A percentile compares a stretch with the other conserved stretches of the same genome.
Conservation (phyloP, 2,329 filamentous ascomycete species). For the Ilyonectria sp. region DNA sequence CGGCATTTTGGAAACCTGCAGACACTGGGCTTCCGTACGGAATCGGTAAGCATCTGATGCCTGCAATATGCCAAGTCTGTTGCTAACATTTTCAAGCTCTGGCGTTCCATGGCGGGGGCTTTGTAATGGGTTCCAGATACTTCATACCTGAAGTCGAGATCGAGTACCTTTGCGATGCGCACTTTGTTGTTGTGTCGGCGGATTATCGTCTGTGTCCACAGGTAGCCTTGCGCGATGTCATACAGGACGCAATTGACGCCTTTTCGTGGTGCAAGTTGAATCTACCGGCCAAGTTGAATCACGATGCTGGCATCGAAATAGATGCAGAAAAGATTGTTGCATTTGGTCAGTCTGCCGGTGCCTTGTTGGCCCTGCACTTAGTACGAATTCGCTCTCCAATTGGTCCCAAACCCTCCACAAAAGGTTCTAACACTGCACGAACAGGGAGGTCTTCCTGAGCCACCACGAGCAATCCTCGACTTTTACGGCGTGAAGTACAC, state of each 20-base stretch:
- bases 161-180: slow-evolving; percentile 1
- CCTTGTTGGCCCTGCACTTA: neutral
- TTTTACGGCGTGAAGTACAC: slow-evolving; percentile 15
- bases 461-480: slow-evolving; percentile 16
- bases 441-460: slow-evolving; percentile 5
- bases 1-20: slow-evolving; percentile 5
- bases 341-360: slow-evolving; percentile 4
- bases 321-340: neutral
- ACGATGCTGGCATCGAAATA: neutral
- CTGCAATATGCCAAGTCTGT: neutral
- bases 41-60: neutral
- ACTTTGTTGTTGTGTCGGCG: slow-evolving; percentile 7
- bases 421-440: neutral
- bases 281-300: neutral
- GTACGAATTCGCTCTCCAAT: neutral
- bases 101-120: slow-evolving; percentile 7
- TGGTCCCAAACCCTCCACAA: neutral
- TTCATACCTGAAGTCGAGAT: slow-evolving; percentile 3
- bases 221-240: neutral
- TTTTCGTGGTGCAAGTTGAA: slow-evolving; percentile 7
- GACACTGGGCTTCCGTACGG: neutral
- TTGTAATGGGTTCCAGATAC: neutral
- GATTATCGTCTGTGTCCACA: slow-evolving; percentile 8
- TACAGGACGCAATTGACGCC: neutral
- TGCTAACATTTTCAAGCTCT: neutral